phyloP scores from a whole-genome alignment of 768 basidiomycete species.

The Boletus rufocinnamomeus region DNA sequence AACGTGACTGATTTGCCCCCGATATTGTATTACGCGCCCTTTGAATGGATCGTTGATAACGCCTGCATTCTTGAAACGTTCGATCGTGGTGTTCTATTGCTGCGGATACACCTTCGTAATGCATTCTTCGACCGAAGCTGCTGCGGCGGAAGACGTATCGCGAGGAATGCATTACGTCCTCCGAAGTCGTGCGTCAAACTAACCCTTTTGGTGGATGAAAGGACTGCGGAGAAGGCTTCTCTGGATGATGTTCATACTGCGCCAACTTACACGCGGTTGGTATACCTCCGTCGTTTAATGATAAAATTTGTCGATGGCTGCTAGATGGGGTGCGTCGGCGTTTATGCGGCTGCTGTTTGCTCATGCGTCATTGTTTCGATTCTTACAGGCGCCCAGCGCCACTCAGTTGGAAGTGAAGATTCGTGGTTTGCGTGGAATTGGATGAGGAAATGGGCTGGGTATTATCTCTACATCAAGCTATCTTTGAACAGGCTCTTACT shows the following conservation, averaged over 20 bases:
- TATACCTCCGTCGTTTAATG: neutral
- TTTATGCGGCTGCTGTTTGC: neutral
- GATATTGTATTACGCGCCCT: neutral
- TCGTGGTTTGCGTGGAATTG: too few relatives aligned
- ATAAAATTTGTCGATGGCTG: neutral
- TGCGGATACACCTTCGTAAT: slow-evolving; percentile 1
- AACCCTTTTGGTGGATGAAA: neutral
- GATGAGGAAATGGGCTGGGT: too few relatives aligned
- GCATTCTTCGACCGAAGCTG: neutral
- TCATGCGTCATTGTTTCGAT: neutral
- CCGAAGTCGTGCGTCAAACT: neutral
- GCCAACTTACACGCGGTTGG: too few relatives aligned
- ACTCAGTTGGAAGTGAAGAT: too few relatives aligned
- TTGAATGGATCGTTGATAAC: neutral
- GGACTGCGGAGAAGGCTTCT: slow-evolving; percentile 12
- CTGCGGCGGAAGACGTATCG: neutral
- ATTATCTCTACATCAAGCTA: neutral
- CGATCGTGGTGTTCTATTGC: neutral
- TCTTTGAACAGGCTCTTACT: neutral
- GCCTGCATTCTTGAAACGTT: neutral
- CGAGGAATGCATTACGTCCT: neutral
- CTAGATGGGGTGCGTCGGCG: neutral
- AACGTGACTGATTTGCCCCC: neutral
- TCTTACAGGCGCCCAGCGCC: neutral
- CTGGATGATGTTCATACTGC: neutral